Base-by-base conservation (phyloP, 2,329 filamentous ascomycete genomes). In the Coniochaeta prunicola region DNA sequence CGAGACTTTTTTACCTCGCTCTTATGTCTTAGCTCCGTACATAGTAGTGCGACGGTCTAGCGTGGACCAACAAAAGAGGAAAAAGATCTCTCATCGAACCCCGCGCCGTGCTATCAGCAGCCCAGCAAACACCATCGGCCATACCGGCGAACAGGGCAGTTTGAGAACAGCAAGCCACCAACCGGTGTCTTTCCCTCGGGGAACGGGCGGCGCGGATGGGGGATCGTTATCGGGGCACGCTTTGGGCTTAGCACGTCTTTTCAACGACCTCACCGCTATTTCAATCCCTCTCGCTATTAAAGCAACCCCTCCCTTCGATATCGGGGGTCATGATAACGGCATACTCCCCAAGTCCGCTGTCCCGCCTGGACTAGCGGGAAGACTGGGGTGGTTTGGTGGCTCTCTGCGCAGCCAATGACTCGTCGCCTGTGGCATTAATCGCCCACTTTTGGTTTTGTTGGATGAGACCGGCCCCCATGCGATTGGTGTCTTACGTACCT, bases 231-330 rank as follows among this genome's bases (percentile, higher is more conserved):
- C 30, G 17, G n/a, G 10, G 13, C 28, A 10, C 34, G 33, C 58
- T 50, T 64, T 57, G 26, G 58, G 63, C 38, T 60, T 64, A 64
- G 63, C 59, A 3, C 53, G 30, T 55, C 30, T 55, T 24, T 33
- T 36, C n/a, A 19, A n/a, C 33, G 53, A 50, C 33, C 19, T 61
- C 63, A 64, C 63, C 63, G 63, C 63, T 64, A 64, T 64, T 60
- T 59, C 58, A 50, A 60, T 56, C 24, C 15, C 54, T 19, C 17
- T 4, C 30, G 30, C 59, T 59, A 56, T 61, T 64, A 64, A 59
- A 58, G 57, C 58, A 59, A 64, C 63, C 45, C 62, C 63, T 60
- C 63, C 59, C 61, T 57, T 50, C n/a, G 42, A 24, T 38, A 33
- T 53, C 53, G 15, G 45, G 36, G 45, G 45, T 50, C 13, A 13